Evolutionary conservation across 2,329 filamentous ascomycete species (phyloP).

Genomic region (Neonectria faginata): DNA sequence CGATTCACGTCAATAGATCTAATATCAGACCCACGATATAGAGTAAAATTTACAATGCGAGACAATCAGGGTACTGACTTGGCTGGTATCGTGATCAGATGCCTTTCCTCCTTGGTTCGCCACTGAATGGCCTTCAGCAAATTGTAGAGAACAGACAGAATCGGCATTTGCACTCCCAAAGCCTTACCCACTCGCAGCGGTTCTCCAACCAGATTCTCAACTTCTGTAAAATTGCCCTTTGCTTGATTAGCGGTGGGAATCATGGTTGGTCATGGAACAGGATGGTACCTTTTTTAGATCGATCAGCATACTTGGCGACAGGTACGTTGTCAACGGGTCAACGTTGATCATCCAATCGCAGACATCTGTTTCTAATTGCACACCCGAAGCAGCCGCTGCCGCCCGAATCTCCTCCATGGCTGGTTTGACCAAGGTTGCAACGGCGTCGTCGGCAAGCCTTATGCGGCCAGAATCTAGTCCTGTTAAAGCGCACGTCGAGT

Average conservation of each 20-base stretch:
- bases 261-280: not conserved
- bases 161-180: conserved; percentile 11
- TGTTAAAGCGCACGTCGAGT: conserved; percentile 1
- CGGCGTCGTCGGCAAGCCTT: not conserved
- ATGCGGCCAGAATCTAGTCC: conserved; percentile 11
- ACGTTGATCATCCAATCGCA: not conserved
- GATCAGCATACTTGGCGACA: conserved; percentile 12
- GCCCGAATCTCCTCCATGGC: conserved; percentile 15
- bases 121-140: conserved; percentile 10
- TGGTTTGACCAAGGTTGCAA: not conserved
- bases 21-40: not conserved
- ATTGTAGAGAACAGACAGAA: conserved; percentile 1
- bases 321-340: not conserved
- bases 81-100: not conserved
- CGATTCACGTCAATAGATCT: not conserved
- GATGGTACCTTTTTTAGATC: conserved; percentile 2
- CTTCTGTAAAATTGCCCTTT: conserved; percentile 10
- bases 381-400: not conserved
- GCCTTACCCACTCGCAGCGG: conserved; percentile 5
- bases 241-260: not conserved
- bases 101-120: conserved; percentile 1
- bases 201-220: conserved; percentile 15
- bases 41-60: not conserved
- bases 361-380: not conserved
- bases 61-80: not conserved